phyloP scores from a whole-genome alignment of 495 filamentous ascomycete species.

The Hypomontagnella monticulosa region DNA sequence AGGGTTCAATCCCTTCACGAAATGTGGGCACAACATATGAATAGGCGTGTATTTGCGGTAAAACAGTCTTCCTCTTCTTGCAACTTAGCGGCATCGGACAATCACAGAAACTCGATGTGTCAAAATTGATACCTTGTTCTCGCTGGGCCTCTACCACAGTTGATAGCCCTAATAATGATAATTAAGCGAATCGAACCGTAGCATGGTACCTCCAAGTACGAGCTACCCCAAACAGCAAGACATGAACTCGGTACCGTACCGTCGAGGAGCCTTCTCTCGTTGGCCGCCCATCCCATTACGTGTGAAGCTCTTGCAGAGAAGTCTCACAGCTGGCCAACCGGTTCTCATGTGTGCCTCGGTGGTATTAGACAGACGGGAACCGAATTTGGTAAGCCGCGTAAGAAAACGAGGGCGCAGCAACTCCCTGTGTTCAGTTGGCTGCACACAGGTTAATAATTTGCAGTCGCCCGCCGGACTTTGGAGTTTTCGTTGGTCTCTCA shows the following conservation, averaged over 20 bases:
- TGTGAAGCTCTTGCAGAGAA: constrained; percentile 6
- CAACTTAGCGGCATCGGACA: no score
- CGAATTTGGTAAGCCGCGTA: constrained; percentile 29
- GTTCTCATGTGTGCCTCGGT: constrained; percentile 14
- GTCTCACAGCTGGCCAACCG: constrained; percentile 20
- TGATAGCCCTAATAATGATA: background rate
- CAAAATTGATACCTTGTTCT: no score
- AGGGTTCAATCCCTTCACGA: no score
- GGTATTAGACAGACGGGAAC: constrained; percentile 8
- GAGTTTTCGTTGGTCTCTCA: constrained; percentile 11
- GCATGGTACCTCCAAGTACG: constrained; percentile 4
- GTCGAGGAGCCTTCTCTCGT: constrained; percentile 1
- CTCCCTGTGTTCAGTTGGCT: constrained; percentile 4
- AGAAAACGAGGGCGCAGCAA: constrained; percentile 21
- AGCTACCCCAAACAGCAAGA: constrained; percentile 11
- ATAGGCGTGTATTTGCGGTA: no score
- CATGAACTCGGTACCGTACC: constrained; percentile 9
- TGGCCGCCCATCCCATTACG: constrained; percentile 16
- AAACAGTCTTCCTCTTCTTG: no score
- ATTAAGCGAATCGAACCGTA: constrained; percentile 9
- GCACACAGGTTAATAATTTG: background rate
- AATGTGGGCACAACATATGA: no score
- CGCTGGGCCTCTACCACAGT: no score
- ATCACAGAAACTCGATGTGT: no score
- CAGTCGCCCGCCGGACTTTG: constrained; percentile 21